Base-by-base conservation (phyloP, 78 protist genomes). In the Anaeramoeba ignava region DNA sequence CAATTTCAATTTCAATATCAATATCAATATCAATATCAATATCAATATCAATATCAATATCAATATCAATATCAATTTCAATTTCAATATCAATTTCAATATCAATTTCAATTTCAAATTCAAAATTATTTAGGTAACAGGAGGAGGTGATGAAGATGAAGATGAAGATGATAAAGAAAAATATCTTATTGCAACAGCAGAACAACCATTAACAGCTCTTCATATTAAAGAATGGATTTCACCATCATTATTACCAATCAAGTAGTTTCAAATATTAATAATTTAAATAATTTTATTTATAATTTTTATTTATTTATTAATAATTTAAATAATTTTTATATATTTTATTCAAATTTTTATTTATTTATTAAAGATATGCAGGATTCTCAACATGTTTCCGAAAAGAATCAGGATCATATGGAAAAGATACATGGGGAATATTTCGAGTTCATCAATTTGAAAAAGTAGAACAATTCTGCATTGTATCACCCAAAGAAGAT, bases 391-490 rank as follows among this genome's bases (percentile, higher is more conserved):
- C 98, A 1, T 96, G 99, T 92, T 98, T 98, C 97, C 89, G 99
- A 38, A 97, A 97, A 91, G 99, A 98, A 89, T 98, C 87, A 1
- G 96, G 96, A 38, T 34, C 54, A 3, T 84, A 83, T 33, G 90
- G 87, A 36, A 17, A 41, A 1, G 84, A 88, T 40, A 17, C 0
- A 1, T 27, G 67, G 0, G 99, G 99, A 41, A 95, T 98, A 90
- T 98, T 98, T 95, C 93, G 99, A 78, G 96, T 97, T 40, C 99
- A 97, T 86, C 96, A 95, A 92, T 98, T 98, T 82, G 98, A 98
- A 84, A 98, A 98, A 93, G 82, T 98, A 39, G 99, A 98, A 93
- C 99, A 98, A 91, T 96, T 98, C 81, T 36, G 37, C 83, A 36
- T 95, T 87, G 91, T 96, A 37, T 39, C 88, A 34, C 99, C 99